Percentiles rank a stretch among this genome's conserved stretches.
phyloP scores from a whole-genome alignment of 139 green algal species.

The Chlorella sorokiniana region DNA sequence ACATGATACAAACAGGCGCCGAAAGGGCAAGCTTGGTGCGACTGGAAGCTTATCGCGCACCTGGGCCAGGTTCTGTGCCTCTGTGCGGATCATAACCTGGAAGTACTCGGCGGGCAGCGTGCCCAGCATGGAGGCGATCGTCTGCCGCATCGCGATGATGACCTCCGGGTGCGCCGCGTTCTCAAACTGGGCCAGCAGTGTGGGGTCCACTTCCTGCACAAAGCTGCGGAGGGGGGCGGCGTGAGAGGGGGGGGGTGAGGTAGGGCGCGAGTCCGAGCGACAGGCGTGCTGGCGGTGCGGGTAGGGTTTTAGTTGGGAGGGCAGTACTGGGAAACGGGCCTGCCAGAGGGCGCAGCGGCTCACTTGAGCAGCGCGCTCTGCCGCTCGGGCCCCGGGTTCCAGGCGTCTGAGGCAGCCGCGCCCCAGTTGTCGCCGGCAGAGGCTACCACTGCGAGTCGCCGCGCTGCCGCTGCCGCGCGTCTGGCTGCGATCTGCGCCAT shows the following conservation, averaged over 20 bases:
- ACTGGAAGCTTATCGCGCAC: neutral
- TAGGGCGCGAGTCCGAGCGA: too few relatives aligned
- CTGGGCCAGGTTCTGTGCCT: constrained; percentile 79
- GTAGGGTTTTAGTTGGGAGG: neutral
- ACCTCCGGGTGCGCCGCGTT: constrained; percentile 53
- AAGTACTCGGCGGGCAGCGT: constrained; percentile 86
- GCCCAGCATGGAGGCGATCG: constrained; percentile 83
- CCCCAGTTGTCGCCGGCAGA: neutral
- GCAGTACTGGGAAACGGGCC: neutral
- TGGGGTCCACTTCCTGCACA: constrained; percentile 61
- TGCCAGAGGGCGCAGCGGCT: neutral
- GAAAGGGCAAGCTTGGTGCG: too few relatives aligned
- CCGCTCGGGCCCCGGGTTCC: neutral
- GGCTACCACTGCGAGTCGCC: neutral
- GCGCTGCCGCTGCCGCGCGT: too few relatives aligned
- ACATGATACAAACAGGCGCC: too few relatives aligned
- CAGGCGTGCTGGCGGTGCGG: neutral
- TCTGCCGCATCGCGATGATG: constrained; percentile 73
- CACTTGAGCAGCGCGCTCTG: neutral
- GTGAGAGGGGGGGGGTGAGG: neutral
- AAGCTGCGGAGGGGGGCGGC: constrained; percentile 45
- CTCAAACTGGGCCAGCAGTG: constrained; percentile 63
- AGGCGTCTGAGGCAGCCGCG: neutral
- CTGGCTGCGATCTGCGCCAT: too few relatives aligned
- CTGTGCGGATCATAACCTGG: constrained; percentile 73